Evolutionary conservation across 371 early-diverging fungal species (phyloP).

Genomic region (Caulochytrium protostelioides): DNA sequence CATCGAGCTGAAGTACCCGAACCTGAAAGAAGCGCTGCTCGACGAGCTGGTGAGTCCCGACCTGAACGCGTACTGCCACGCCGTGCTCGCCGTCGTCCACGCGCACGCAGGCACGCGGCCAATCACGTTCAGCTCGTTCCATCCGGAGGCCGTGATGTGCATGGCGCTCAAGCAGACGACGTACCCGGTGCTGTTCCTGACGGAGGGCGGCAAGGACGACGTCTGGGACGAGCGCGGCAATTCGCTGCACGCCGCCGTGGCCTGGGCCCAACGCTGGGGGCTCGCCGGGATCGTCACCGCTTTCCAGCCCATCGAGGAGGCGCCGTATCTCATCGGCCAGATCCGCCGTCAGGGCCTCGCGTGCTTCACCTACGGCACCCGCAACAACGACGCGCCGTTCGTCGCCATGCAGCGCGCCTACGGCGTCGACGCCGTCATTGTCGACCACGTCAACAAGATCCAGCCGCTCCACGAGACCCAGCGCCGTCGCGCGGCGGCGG

Average conservation of each 20-base stretch:
- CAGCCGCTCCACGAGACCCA: too few species aligned
- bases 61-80: constrained; percentile 67
- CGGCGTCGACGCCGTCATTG: constrained; percentile 26
- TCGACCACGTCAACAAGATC: constrained; percentile 15
- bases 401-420: constrained; percentile 46
- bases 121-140: constrained; percentile 85
- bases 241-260: constrained; percentile 59
- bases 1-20: constrained; percentile 93
- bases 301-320: constrained; percentile 49
- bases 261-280: constrained; percentile 50
- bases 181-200: constrained; percentile 73
- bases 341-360: constrained; percentile 48
- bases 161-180: constrained; percentile 46
- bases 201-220: constrained; percentile 53
- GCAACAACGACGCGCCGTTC: constrained; percentile 53
- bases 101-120: constrained; percentile 42
- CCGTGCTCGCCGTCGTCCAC: constrained; percentile 53
- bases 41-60: constrained; percentile 42
- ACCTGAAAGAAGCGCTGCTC: constrained; percentile 62
- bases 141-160: constrained; percentile 68
- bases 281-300: constrained; percentile 66
- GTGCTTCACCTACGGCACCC: constrained; percentile 68
- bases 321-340: constrained; percentile 47
- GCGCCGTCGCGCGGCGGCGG: too few species aligned
- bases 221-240: constrained; percentile 67